A percentile compares a stretch with the other conserved stretches of the same genome.
Conservation (phyloP, 140 eudicot species). For the Erigeron philadelphicus region DNA sequence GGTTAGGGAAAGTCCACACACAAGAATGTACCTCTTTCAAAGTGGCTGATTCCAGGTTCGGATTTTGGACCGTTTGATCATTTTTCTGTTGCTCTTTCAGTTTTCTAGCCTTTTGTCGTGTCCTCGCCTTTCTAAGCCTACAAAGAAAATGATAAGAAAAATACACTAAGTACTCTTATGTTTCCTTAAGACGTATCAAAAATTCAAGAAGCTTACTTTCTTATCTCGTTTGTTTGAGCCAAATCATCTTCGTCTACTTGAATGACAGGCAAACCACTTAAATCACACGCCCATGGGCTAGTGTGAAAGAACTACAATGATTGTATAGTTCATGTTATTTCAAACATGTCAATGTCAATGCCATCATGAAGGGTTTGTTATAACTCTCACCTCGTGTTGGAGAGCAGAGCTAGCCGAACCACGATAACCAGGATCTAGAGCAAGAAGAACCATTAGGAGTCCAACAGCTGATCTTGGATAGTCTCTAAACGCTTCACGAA, state of each 20-base stretch:
- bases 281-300: conserved; percentile 63
- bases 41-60: conserved; percentile 24
- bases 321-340: conserved; percentile 7
- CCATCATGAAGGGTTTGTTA: not conserved
- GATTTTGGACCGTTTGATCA: conserved; percentile 31
- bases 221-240: conserved; percentile 28
- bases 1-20: not conserved
- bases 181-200: not conserved
- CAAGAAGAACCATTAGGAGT: conserved; percentile 47
- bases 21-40: conserved; percentile 32
- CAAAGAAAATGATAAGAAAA: not conserved
- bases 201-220: conserved; percentile 34
- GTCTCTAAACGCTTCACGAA: conserved; percentile 41
- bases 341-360: conserved; percentile 6
- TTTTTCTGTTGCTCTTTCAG: conserved; percentile 27
- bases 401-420: conserved; percentile 57
- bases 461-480: conserved; percentile 49
- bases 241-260: conserved; percentile 39
- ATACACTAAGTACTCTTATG: not conserved
- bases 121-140: conserved; percentile 45
- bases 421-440: conserved; percentile 52
- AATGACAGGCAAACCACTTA: conserved; percentile 54
- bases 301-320: conserved; percentile 56
- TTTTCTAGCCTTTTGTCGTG: conserved; percentile 37
- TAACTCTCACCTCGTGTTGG: conserved; percentile 41